Percentiles rank a stretch among this genome's conserved stretches.
These are phyloP conservation scores for Brachypodium distachyon DNA, from an alignment of 202 grass and related monocot genomes.

Conservation along the genomic window DNA sequence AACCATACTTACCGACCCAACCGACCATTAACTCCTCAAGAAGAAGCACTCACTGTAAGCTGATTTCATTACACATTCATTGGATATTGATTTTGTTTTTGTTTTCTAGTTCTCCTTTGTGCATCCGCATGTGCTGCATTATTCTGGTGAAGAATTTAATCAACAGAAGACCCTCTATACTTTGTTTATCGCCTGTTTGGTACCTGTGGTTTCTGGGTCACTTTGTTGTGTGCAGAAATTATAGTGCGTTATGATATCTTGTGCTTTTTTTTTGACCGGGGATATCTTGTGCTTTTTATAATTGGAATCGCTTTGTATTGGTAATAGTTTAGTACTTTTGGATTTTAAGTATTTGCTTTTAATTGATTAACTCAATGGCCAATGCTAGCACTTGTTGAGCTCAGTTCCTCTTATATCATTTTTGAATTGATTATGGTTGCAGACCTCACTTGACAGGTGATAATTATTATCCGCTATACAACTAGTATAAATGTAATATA, in stretches of 20 bases:
- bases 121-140: background rate
- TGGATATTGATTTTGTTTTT: background rate
- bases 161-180: background rate
- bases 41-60: constrained; percentile 78
- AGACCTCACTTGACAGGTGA: background rate
- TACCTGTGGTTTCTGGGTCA: background rate
- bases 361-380: background rate
- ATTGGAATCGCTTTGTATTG: background rate
- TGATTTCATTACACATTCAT: constrained; percentile 6
- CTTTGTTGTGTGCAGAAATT: background rate
- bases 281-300: background rate
- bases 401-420: background rate
- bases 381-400: background rate
- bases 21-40: constrained; percentile 59
- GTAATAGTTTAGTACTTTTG: background rate
- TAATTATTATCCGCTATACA: background rate
- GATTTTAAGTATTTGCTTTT: background rate
- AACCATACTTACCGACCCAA: constrained; percentile 95
- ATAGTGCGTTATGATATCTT: background rate
- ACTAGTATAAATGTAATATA: background rate
- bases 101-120: background rate
- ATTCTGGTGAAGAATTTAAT: background rate
- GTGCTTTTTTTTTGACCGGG: too few species aligned
- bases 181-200: background rate
- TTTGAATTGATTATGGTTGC: background rate